phyloP scores from a whole-genome alignment of 495 filamentous ascomycete species.

The Cetradonia linearis region DNA sequence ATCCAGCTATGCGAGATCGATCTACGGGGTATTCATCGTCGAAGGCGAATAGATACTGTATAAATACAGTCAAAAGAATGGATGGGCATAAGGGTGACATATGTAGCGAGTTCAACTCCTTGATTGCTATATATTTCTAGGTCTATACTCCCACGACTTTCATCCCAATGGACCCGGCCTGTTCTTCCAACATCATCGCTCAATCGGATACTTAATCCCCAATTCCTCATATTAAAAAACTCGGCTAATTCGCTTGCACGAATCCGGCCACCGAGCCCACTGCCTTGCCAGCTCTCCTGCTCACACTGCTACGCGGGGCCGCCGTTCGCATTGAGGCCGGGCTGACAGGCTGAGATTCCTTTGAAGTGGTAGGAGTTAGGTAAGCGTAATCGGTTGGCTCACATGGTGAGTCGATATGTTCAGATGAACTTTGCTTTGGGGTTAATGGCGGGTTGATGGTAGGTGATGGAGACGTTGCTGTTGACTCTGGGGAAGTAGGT shows the following conservation, averaged over 20 bases:
- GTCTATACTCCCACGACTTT: no score
- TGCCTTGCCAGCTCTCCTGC: slow-evolving; percentile 17
- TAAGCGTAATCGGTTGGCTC: background rate
- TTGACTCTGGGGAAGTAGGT: background rate
- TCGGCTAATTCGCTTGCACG: slow-evolving; percentile 12
- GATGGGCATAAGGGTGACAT: no score
- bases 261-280: slow-evolving; percentile 18
- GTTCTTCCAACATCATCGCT: background rate
- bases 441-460: background rate
- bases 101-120: no score
- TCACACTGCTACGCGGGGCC: slow-evolving; percentile 13
- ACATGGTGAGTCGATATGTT: background rate
- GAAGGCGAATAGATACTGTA: no score
- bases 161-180: background rate
- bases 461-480: background rate
- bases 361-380: background rate
- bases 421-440: background rate
- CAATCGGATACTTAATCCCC: background rate
- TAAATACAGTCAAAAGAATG: no score
- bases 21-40: no score
- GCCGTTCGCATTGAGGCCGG: slow-evolving; percentile 19
- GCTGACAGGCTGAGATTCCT: slow-evolving; percentile 12
- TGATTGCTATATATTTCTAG: no score
- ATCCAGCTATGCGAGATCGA: no score
- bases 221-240: background rate